Evolutionary conservation across 108 stramenopile genomes (phyloP), one percentile per base, ranked within the genome.

Genomic region (Skeletonema tropicum): DNA sequence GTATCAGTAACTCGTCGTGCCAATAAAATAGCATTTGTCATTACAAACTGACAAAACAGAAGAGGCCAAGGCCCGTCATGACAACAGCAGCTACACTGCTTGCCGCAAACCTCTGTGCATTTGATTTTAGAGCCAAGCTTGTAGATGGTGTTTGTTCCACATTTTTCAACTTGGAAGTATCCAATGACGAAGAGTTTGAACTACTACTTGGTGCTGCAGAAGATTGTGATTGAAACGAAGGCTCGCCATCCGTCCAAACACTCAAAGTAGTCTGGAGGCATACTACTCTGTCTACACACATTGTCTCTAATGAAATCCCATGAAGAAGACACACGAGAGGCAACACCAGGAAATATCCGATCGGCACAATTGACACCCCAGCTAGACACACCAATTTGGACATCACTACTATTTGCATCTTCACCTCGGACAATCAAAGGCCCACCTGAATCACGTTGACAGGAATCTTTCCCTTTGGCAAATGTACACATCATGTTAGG

Each of bases 351-450:
- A 26, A 71, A 77, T 1, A 25, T n/a, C 11, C 2, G 38, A n/a
- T 58, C 32, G 11, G 70, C 76, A 64, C 76, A 77, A 10, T 38
- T 36, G 9, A 77, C 31, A 6, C 76, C 76, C 66, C 66, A 77
- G 3, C 60, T 63, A 1, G 60, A 31, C 4, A 77, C 66, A 46
- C 76, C 76, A 25, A 77, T 25, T 26, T 66, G 65, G 31, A 66
- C 19, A 21, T 60, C 72, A 55, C 15, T 6, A 41, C 45, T 6
- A 41, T 31, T 32, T 25, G 25, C 64, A 36, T 55, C 25, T n/a
- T 2, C 35, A 11, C 62, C 63, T 0, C 26, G 21, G 2, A 73
- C 52, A 14, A 73, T 55, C 26, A 73, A 30, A 23, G 64, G 64
- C 0, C 72, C 72, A 25, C 72, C 72, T n/a, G 30, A 66, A n/a